These are phyloP conservation scores for Pseudogymnoascus sp. DNA, from an alignment of 2,329 filamentous ascomycete genomes.

Conservation along the genomic window DNA sequence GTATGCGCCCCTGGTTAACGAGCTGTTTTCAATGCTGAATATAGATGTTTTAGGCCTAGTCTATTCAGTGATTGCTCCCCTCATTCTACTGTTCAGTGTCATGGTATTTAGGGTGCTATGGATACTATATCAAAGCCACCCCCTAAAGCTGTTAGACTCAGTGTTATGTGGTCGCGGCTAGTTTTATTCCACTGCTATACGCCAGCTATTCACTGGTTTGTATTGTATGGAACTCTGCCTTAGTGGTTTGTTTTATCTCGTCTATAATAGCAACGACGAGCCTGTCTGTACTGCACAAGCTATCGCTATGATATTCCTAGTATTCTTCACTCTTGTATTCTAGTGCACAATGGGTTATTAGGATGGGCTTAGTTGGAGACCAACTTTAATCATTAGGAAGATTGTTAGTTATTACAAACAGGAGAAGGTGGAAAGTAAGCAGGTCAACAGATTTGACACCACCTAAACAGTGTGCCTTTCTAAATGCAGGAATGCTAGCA, in stretches of 20 bases:
- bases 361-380: not conserved
- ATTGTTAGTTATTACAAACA: not conserved
- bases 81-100: slow-evolving; percentile 84
- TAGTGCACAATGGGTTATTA: slow-evolving; percentile 12
- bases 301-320: slow-evolving; percentile 19
- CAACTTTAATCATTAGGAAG: not conserved
- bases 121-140: slow-evolving; percentile 46
- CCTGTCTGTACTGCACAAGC: slow-evolving; percentile 16
- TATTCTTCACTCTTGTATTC: slow-evolving; percentile 18
- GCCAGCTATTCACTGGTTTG: slow-evolving; percentile 19
- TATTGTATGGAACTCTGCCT: slow-evolving; percentile 21
- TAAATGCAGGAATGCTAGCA: not conserved
- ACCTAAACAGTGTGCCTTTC: not conserved
- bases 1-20: slow-evolving; percentile 9
- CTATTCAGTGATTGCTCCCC: slow-evolving; percentile 75
- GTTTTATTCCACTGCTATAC: slow-evolving; percentile 18
- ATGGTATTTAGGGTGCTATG: slow-evolving; percentile 82
- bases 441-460: not conserved
- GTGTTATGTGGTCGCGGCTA: slow-evolving; percentile 60
- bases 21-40: slow-evolving; percentile 11
- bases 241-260: slow-evolving; percentile 19
- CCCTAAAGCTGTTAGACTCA: not conserved
- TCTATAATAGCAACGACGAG: slow-evolving; percentile 14
- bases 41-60: slow-evolving; percentile 46
- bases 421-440: slow-evolving; percentile 35